phyloP scores from a whole-genome alignment of 495 filamentous ascomycete species.

The Copromyces sp. region DNA sequence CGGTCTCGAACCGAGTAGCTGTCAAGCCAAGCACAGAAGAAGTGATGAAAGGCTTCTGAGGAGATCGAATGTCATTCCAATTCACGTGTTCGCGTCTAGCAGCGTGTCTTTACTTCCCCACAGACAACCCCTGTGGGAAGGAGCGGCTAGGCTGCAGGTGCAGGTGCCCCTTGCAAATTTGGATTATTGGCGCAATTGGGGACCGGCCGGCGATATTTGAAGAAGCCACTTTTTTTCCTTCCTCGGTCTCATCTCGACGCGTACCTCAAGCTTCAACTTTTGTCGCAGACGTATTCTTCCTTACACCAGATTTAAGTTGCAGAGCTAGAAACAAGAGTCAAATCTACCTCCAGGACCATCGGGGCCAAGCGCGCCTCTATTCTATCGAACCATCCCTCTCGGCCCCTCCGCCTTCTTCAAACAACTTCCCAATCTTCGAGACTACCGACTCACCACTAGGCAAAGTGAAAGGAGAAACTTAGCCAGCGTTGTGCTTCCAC shows the following conservation, averaged over 20 bases:
- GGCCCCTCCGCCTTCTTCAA: neutral
- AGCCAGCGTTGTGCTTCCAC: neutral
- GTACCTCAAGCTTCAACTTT: neutral
- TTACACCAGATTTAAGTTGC: neutral
- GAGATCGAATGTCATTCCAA: neutral
- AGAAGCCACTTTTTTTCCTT: neutral
- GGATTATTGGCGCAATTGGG: neutral
- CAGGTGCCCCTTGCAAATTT: neutral
- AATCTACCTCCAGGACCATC: neutral
- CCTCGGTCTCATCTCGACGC: neutral
- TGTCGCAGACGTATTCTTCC: neutral
- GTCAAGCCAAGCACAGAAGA: neutral
- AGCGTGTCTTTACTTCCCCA: constrained; percentile 20
- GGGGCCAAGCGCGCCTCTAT: neutral
- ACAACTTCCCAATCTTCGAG: neutral
- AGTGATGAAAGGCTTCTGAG: neutral
- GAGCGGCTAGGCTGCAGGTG: neutral
- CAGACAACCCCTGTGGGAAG: constrained; percentile 18
- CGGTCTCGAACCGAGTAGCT: neutral
- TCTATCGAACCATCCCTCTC: neutral
- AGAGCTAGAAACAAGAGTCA: neutral
- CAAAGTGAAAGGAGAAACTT: neutral
- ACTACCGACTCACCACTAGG: neutral
- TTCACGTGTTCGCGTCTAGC: constrained; percentile 22
- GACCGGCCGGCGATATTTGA: neutral